phyloP scores from a whole-genome alignment of 352 stramenopile genomes.

The Pythium brachiatum region DNA sequence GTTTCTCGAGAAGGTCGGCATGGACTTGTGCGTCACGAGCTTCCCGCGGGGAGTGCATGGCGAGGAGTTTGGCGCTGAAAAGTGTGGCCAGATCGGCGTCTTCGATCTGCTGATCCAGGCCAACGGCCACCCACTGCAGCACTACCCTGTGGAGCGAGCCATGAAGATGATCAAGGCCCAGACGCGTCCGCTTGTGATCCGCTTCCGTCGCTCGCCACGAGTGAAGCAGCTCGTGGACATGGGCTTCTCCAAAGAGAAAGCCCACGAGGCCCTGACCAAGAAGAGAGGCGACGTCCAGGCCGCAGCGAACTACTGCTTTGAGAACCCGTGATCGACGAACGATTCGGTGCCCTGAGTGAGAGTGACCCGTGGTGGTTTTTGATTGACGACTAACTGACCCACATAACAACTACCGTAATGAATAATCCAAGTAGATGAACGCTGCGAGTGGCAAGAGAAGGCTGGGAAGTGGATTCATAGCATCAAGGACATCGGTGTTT shows the following conservation, averaged over 20 bases:
- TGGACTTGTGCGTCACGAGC: constrained; percentile 72
- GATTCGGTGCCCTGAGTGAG: neutral
- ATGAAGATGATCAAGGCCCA: constrained; percentile 87
- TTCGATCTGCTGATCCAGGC: constrained; percentile 75
- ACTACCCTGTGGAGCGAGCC: constrained; percentile 78
- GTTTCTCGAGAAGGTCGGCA: constrained; percentile 76
- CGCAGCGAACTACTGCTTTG: constrained; percentile 68
- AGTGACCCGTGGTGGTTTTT: constrained; percentile 1
- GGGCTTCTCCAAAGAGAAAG: constrained; percentile 59
- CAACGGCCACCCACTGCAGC: constrained; percentile 77
- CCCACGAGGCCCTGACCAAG: constrained; percentile 46
- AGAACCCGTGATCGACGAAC: constrained; percentile 20
- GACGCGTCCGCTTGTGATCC: constrained; percentile 69
- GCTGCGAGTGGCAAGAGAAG: neutral
- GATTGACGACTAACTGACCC: neutral
- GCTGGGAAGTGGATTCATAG: neutral
- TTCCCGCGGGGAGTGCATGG: constrained; percentile 65
- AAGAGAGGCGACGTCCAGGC: constrained; percentile 57
- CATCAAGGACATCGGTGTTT: constrained; percentile 1
- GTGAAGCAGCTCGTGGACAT: constrained; percentile 73
- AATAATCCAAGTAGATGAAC: neutral
- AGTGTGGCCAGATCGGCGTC: constrained; percentile 64
- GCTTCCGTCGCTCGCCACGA: constrained; percentile 64
- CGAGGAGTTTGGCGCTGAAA: constrained; percentile 75
- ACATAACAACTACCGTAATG: too few relatives aligned